A percentile compares a stretch with the other conserved stretches of the same genome.
Conservation (phyloP, 768 basidiomycete genomes). For the Lactarius psammicola region DNA sequence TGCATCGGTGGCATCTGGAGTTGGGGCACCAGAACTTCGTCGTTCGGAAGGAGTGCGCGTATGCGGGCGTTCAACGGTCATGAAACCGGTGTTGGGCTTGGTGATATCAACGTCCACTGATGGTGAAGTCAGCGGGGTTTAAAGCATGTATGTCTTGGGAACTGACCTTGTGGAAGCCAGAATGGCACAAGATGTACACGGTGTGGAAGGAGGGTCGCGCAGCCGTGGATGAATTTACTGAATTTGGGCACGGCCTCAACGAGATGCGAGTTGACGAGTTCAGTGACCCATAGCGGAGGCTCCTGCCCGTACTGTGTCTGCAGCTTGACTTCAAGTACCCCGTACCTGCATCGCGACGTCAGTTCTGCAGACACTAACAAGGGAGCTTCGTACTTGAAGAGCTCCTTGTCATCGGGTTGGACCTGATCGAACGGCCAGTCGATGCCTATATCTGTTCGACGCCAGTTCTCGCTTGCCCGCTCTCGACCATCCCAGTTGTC, state of each 20-base stretch:
- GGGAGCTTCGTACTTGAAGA: slow-evolving; percentile 69
- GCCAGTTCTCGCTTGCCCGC: slow-evolving; percentile 89
- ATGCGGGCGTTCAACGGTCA: slow-evolving; percentile 72
- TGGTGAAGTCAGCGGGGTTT: slow-evolving; percentile 5
- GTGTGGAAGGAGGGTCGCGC: slow-evolving; percentile 86
- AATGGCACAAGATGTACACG: slow-evolving; percentile 96
- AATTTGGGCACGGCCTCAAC: slow-evolving; percentile 99
- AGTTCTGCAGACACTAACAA: slow-evolving; percentile 1
- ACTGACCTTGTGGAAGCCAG: slow-evolving; percentile 92
- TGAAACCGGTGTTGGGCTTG: slow-evolving; percentile 76
- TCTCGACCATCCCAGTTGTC: slow-evolving; percentile 89
- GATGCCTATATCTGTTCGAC: slow-evolving; percentile 89
- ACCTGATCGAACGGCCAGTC: slow-evolving; percentile 87
- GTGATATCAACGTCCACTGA: slow-evolving; percentile 93
- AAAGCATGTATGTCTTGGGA: too few species aligned
- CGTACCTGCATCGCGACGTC: slow-evolving; percentile 52
- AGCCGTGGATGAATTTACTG: slow-evolving; percentile 97
- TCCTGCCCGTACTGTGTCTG: slow-evolving; percentile 96
- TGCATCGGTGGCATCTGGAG: slow-evolving; percentile 41
- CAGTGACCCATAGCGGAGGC: slow-evolving; percentile 94
- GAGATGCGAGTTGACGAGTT: slow-evolving; percentile 91
- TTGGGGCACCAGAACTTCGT: slow-evolving; percentile 43
- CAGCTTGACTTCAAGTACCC: slow-evolving; percentile 94
- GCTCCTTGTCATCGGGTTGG: slow-evolving; percentile 74
- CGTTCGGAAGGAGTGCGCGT: slow-evolving; percentile 36